Evolutionary conservation across 257 asterid genomes (phyloP), one percentile per base, ranked within the genome.

Genomic region (Fraxinus anomala): DNA sequence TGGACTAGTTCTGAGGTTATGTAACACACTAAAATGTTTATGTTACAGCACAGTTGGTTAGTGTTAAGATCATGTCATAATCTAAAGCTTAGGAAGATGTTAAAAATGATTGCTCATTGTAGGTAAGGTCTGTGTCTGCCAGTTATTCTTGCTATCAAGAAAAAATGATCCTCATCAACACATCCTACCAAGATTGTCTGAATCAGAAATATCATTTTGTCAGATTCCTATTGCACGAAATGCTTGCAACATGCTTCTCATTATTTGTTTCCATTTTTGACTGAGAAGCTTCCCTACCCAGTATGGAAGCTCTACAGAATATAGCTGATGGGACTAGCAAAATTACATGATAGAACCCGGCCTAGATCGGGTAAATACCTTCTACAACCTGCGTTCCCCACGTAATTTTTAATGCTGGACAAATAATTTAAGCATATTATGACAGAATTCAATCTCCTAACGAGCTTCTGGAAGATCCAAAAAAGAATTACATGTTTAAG

Each of bases 391-490:
- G 61, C 24, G 7, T 51, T 51, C 24, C 23, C 23, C 23, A 17
- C 9, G 11, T 51, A 51, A 51, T 16, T 51, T n/a, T 51, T 51
- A 16, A 5, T 51, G 68, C 68, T 59, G 68, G 68, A 59, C 12
- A 21, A 59, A 23, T 8, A 51, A 51, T 51, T 19, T 5, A 17
- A 7, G 28, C 26, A 59, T 59, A 23, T 21, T 59, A 23, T 59
- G 68, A 31, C 31, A 59, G 85, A 21, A 34, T 36, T 82, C 54
- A 21, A 70, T 49, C 61, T 74, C 67, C 44, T 70, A 73, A 68
- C 49, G 40, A 73, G 30, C 65, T 14, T 34, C 66, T 8, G 77
- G 74, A 65, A 59, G 83, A 84, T 70, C 37, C 24, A 63, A 23
- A 67, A 67, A 37, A 66, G 77, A 80, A 72, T 73, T 63, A 12